Evolutionary conservation across 2,329 filamentous ascomycete genomes (phyloP), one percentile per base, ranked within the genome.

Genomic region (Cryphonectria parasitica): DNA sequence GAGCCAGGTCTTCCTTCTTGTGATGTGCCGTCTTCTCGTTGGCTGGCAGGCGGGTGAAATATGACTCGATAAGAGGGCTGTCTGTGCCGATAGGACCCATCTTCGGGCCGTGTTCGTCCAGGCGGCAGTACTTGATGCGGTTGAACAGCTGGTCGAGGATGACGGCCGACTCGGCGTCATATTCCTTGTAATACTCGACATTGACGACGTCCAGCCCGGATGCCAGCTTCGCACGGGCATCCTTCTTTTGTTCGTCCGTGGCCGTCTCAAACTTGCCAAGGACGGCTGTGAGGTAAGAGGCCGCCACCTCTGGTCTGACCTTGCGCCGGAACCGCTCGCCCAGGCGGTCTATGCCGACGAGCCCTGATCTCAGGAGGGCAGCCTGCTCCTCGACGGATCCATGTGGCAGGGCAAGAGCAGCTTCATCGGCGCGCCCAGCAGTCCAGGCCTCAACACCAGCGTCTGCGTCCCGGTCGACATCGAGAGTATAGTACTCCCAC

Each of bases 91-190:
- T 92, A 25, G 90, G 88, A 0, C 96, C 96, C 67, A 93, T 83
- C 79, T 93, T 95, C 3, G 96, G 96, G 0, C 96, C 96, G 78
- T 98, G 88, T 0, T 94, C 92, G 74, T 98, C 96, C n/a, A 99
- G 82, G 54, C 96, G 92, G 73, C 95, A 89, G 82, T 99, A 99
- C 80, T 97, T 98, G 83, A 95, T 93, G 72, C 97, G 91, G 79
- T 98, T 97, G 84, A 92, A 97, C 36, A 98, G 83, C 80, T 99
- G 95, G 73, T 98, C 91, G 69, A 97, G 86, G 74, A 97, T 96
- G 74, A 92, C 92, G 36, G 88, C 88, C 15, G 92, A 85, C 78
- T 99, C 96, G 28, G 83, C 84, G 78, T 99, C 94, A 79, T 97
- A 99, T 80, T 99, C 96, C 74, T 91, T 88, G 83, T 99, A 99